Evolutionary conservation across 176 grass and related monocot species (phyloP).

Genomic region (Miscanthus lutarioriparius): DNA sequence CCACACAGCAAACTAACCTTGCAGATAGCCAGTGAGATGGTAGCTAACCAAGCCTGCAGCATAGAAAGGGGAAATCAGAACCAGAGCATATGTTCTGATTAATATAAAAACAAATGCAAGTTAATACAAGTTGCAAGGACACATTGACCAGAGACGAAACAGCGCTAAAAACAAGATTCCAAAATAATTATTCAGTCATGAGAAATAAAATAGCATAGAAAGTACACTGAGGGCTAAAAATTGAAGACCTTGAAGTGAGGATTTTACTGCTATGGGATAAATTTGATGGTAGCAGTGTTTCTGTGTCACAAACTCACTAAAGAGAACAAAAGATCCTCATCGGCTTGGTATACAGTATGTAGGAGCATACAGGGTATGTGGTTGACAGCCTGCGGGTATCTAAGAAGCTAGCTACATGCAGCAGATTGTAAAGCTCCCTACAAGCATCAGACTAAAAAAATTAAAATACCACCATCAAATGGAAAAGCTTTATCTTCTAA

Average conservation of each 20-base stretch:
- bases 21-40: conserved; percentile 67
- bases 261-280: neutral
- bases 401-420: neutral
- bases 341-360: neutral
- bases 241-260: neutral
- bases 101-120: neutral
- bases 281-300: neutral
- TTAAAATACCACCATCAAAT: neutral
- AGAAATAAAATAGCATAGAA: neutral
- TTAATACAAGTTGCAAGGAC: neutral
- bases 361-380: neutral
- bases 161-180: neutral
- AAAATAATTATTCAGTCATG: neutral
- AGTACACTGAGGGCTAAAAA: neutral
- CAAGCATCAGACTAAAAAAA: neutral
- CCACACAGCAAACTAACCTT: conserved; percentile 56
- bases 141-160: neutral
- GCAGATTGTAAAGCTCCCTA: conserved; percentile 1
- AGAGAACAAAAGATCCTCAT: neutral
- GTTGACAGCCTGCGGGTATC: neutral
- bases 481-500: neutral
- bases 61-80: conserved; percentile 23
- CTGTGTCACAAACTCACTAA: neutral
- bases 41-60: conserved; percentile 74
- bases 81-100: neutral